Base-by-base conservation (phyloP, 345 rosid genomes). In the Barbarea vulgaris region DNA sequence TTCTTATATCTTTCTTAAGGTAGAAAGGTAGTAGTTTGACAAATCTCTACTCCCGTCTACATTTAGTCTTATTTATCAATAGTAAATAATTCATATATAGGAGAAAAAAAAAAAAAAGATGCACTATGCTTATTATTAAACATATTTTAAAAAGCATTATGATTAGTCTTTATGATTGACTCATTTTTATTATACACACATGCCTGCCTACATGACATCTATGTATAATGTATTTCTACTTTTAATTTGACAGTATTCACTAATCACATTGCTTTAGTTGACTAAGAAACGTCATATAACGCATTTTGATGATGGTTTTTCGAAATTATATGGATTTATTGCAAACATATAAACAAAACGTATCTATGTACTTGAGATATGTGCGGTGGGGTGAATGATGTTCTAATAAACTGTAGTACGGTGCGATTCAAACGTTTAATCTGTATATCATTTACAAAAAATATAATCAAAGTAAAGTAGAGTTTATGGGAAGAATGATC, bases 1-100 rank as follows among this genome's bases (percentile, higher is more conserved):
- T 55, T 76, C 28, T 46, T 37, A 68, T 67, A 76, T 42, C 2
- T 58, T n/a, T 68, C 46, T 33, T 69, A 13, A n/a, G 70, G 24
- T 41, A 41, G 27, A 42, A 63, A 25, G 18, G 31, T 44, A 42
- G 64, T 76, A 68, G 69, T 77, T 77, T 70, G 81, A 64, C 61
- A 77, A 74, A 77, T 70, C 30, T 41, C 47, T 69, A 62, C 75
- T 52, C 69, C 54, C 51, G 56, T 75, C 74, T 60, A 18, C 74
- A 76, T 62, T 53, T 63, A 54, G 65, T 76, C 80, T 19, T 37
- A 59, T 28, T 27, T 19, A 41, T 44, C 55, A 69, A 52, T 61
- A 21, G 9, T 46, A 46, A 46, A 7, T 46, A 46, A 46, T 46
- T 21, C 51, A 46, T 46, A 46, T n/a, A n/a, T 17, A 46, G 51